Evolutionary conservation across 2,329 filamentous ascomycete species (phyloP), one percentile per base, ranked within the genome.

Genomic region (Podosphaera fusca): DNA sequence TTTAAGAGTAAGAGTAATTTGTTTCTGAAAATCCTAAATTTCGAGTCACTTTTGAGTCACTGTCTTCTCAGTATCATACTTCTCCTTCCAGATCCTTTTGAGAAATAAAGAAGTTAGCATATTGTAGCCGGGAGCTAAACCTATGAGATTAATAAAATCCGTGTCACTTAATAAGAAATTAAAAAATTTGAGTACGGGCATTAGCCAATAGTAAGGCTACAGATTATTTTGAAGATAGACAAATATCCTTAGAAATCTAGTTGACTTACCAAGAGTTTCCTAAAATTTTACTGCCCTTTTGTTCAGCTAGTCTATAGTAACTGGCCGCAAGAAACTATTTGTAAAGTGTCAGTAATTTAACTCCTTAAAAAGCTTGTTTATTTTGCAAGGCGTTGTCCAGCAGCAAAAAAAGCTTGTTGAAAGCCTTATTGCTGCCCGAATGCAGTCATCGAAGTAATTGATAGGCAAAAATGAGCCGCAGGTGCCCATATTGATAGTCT

Each of bases 251-350:
- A 42, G 10, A 7, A 42, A 7, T 14, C 1, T 42, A 42, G 10
- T 42, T 58, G 59, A 78, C 85, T 70, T 82, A 95, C 90, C 92
- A 98, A 64, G 86, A 85, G 73, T 96, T 95, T 60, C 92, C 92
- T 61, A 96, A 74, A 57, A 81, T 88, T 74, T 94, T 95, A 70
- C 82, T 85, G 55, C 90, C 90, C 67, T 82, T 85, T 66, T 86
- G 76, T 72, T 96, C 92, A 42, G 92, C 89, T 66, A 90, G 77
- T 66, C 90, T 86, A 70, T 95, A 87, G 72, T 95, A 95, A 70
- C 85, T 86, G 63, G 92, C 89, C 65, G 92, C 77, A 64, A 76
- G 78, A 72, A 80, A 87, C 85, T 89, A 69, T 64, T 60, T 59
- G 58, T 57, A 61, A 53, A 58, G 63, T 52, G 63, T 65, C 72